Evolutionary conservation across 164 flowering plant genomes (phyloP), one percentile per base, ranked within the genome.

Genomic region (Liquidambar formosana): DNA sequence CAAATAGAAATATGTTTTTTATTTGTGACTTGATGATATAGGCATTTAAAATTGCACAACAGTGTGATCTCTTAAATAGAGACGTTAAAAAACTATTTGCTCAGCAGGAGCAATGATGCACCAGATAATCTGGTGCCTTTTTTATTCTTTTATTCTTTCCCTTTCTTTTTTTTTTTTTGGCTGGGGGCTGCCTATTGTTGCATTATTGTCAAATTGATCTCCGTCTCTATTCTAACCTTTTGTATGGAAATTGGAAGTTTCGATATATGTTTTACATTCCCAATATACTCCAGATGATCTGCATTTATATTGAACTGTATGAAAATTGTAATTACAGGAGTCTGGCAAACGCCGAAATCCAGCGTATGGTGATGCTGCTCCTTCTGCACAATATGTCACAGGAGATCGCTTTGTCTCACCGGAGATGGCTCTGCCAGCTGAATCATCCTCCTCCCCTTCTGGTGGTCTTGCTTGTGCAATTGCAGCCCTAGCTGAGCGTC

Each of bases 391-490:
- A 16, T 74, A 79, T 71, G 61, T 52, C 22, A 25, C 63, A 27
- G 84, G 69, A 48, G 78, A 73, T 44, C 73, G 61, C 19, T 71
- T 74, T 71, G 72, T 67, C 44, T 68, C 84, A 64, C 75, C 80
- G 26, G 66, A 77, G 3, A 66, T 61, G 51, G 79, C 69, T 49
- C 78, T 79, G 2, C 25, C 27, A 61, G 73, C 79, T 16, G 81
- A 71, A 22, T 70, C 95, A 62, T 80, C 97, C 28, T 84, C 86
- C n/a, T 87, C 94, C 22, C 96, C 97, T 46, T 85, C 97, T 47
- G 90, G 93, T 61, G 97, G 96, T 47, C 91, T 91, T 66, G 99
- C 99, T 48, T 89, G 97, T 75, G 95, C 99, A 45, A 84, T 94
- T 71, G 95, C 99, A 54, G 85, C 97, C 41, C 84, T 94, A 13